Conservation (phyloP, 768 basidiomycete species). For the Galerina marginata region DNA sequence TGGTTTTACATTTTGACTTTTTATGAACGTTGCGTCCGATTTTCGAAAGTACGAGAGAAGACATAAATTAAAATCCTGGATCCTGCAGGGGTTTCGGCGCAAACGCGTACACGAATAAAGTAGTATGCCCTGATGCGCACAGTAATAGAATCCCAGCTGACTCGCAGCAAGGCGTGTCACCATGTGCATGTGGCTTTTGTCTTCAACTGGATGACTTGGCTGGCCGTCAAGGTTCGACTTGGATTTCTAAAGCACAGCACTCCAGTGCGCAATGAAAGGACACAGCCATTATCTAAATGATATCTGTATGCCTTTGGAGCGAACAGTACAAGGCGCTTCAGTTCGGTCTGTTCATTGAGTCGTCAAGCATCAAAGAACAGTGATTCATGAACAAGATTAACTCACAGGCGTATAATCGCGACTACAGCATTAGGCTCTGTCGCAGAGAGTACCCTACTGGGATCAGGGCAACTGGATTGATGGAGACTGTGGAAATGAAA, state of each 20-base stretch:
- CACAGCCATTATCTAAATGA: conserved; percentile 8
- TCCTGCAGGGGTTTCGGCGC: conserved; percentile 7
- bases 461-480: conserved; percentile 20
- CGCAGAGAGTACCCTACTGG: conserved; percentile 5
- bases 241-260: background rate
- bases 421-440: conserved; percentile 13
- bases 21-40: conserved; percentile 6
- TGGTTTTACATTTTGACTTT: conserved; percentile 20
- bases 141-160: conserved; percentile 15
- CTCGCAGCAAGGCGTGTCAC: conserved; percentile 12
- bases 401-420: conserved; percentile 20
- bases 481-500: conserved; percentile 28
- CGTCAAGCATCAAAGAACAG: conserved; percentile 11
- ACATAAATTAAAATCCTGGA: conserved; percentile 1
- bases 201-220: background rate
- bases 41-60: conserved; percentile 2
- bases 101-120: conserved; percentile 8
- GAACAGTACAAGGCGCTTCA: conserved; percentile 7
- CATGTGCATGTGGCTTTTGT: conserved; percentile 5
- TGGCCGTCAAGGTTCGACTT: conserved; percentile 1
- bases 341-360: conserved; percentile 3
- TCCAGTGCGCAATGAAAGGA: background rate
- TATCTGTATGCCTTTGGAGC: background rate
- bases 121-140: conserved; percentile 6
- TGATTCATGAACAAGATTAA: conserved; percentile 10